Percentiles rank a stretch among this genome's conserved stretches.
These are phyloP conservation scores for Trichoderma gamsii DNA, from an alignment of 495 filamentous ascomycete species.

Conservation along the genomic window DNA sequence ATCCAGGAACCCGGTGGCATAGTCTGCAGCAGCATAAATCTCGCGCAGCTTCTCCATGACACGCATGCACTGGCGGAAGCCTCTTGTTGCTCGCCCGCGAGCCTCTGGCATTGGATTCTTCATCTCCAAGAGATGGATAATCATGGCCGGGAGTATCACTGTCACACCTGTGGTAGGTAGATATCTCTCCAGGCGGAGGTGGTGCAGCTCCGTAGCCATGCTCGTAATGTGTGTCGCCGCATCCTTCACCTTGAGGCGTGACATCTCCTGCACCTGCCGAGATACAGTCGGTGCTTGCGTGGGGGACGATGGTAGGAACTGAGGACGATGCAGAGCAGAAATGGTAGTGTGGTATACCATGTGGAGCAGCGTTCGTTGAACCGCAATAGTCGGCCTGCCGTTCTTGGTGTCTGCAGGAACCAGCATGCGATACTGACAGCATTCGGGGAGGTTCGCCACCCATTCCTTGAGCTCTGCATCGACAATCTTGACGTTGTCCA, in stretches of 20 bases:
- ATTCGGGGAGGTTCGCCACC: conserved; percentile 59
- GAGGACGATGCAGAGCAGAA: conserved; percentile 80
- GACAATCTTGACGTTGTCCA: conserved; percentile 64
- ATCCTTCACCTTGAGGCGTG: conserved; percentile 68
- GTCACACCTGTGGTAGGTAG: conserved; percentile 86
- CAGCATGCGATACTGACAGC: conserved; percentile 54
- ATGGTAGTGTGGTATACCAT: conserved; percentile 86
- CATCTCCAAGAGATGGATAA: conserved; percentile 85
- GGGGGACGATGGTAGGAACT: conserved; percentile 71
- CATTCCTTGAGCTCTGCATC: conserved; percentile 69
- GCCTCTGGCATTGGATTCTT: conserved; percentile 66
- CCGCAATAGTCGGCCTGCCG: conserved; percentile 46
- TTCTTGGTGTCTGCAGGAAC: conserved; percentile 40
- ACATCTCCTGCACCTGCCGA: conserved; percentile 64
- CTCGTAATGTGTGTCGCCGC: conserved; percentile 74
- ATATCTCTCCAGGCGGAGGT: conserved; percentile 62
- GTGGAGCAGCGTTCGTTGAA: conserved; percentile 73
- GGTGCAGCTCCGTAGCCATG: conserved; percentile 67
- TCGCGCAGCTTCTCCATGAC: conserved; percentile 75
- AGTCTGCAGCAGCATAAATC: conserved; percentile 82
- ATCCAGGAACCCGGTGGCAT: conserved; percentile 77
- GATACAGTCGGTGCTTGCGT: conserved; percentile 48
- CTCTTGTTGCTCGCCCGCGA: conserved; percentile 60
- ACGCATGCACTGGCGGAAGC: conserved; percentile 80
- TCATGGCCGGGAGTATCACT: conserved; percentile 81